These are phyloP conservation scores for Carallia brachiata DNA, from an alignment of 345 rosid species.

Conservation along the genomic window DNA sequence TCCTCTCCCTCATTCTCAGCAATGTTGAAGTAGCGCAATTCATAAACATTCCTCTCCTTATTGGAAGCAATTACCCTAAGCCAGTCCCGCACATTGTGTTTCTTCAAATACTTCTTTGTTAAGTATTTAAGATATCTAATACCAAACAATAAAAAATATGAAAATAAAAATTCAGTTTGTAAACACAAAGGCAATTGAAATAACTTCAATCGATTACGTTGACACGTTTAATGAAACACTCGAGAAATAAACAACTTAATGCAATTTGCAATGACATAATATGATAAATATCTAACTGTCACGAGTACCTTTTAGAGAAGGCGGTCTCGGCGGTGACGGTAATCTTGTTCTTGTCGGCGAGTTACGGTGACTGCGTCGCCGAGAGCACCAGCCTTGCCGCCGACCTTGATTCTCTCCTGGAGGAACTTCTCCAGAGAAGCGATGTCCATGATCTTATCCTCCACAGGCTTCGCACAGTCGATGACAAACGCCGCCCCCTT, in stretches of 20 bases:
- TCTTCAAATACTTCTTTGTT: conserved; percentile 35
- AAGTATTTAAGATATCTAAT: conserved; percentile 29
- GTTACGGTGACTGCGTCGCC: conserved; percentile 23
- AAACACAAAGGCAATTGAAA: too few species aligned
- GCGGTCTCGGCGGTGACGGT: conserved; percentile 19
- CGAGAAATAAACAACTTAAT: too few species aligned
- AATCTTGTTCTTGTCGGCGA: conserved; percentile 28
- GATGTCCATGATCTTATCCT: conserved; percentile 31
- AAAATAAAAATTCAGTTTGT: too few species aligned
- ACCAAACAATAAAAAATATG: too few species aligned
- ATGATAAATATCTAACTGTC: neutral
- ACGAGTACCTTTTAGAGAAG: conserved; percentile 23
- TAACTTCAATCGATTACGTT: too few species aligned
- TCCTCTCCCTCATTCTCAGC: conserved; percentile 32
- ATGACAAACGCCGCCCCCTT: conserved; percentile 21
- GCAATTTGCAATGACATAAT: neutral
- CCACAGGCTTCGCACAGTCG: conserved; percentile 26
- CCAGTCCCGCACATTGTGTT: conserved; percentile 35
- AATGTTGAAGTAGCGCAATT: conserved; percentile 31
- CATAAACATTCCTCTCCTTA: conserved; percentile 31
- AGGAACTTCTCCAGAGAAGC: conserved; percentile 34
- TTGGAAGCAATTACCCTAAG: conserved; percentile 33
- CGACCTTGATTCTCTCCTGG: conserved; percentile 30
- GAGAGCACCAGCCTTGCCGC: conserved; percentile 31
- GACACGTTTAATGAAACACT: too few species aligned